Conservation (phyloP, 129 eudicot species). For the Helianthus annuus region HanXRQr2.0-SUNRISE NC_035444.2:70492189-70492688, state of each 20-base stretch:
- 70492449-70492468: constrained; percentile 43
- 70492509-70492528: constrained; percentile 74
- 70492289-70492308: constrained; percentile 62
- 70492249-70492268: constrained; percentile 56
- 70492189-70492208: constrained; percentile 50
- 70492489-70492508: constrained; percentile 54
- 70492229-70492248: constrained; percentile 37
- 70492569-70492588: constrained; percentile 33
- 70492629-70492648: constrained; percentile 86
- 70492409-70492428: constrained; percentile 75
- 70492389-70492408: constrained; percentile 87
- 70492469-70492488: constrained; percentile 21
- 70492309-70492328: constrained; percentile 56
- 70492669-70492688: constrained; percentile 72
- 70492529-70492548: constrained; percentile 56
- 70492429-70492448: constrained; percentile 58
- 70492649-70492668: constrained; percentile 57
- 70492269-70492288: constrained; percentile 64
- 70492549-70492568: constrained; percentile 35
- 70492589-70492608: constrained; percentile 50
- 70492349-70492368: constrained; percentile 75
- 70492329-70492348: constrained; percentile 69
- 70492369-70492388: constrained; percentile 84
- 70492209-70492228: constrained; percentile 70
- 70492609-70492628: constrained; percentile 47